phyloP scores from a whole-genome alignment of 345 rosid genomes.

The Dimocarpus longan region DNA sequence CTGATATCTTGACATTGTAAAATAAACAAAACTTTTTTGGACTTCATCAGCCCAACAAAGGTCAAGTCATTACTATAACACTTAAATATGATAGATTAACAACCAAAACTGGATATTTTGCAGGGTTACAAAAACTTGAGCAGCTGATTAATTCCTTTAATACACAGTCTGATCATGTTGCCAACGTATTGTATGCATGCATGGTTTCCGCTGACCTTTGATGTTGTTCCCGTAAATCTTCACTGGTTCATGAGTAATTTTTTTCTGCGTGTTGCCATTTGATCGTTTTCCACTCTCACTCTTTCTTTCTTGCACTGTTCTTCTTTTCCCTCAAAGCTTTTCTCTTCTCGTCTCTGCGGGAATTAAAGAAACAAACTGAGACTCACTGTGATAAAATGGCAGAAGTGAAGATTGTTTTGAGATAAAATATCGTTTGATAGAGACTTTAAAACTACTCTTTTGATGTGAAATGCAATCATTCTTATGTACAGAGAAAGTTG shows the following conservation, averaged over 20 bases:
- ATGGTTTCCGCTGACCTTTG: not conserved
- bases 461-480: not conserved
- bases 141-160: not conserved
- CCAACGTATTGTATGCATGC: not conserved
- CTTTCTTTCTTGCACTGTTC: constrained; percentile 10
- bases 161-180: not conserved
- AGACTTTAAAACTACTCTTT: not conserved
- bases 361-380: not conserved
- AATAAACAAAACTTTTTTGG: not conserved
- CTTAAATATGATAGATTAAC: not conserved
- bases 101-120: not conserved
- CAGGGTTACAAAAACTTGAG: constrained; percentile 1
- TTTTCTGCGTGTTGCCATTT: not conserved
- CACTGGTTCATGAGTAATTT: not conserved
- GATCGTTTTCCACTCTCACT: constrained; percentile 13
- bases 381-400: not conserved
- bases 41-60: not conserved
- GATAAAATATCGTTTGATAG: no score
- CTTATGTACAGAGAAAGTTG: not conserved
- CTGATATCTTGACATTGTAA: not conserved
- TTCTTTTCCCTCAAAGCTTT: constrained; percentile 45
- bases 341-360: constrained; percentile 83
- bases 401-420: not conserved
- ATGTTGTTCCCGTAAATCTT: not conserved
- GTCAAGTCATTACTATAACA: not conserved